Base-by-base conservation (phyloP, 2,329 filamentous ascomycete species). In the Remersonia thermophila region DNA sequence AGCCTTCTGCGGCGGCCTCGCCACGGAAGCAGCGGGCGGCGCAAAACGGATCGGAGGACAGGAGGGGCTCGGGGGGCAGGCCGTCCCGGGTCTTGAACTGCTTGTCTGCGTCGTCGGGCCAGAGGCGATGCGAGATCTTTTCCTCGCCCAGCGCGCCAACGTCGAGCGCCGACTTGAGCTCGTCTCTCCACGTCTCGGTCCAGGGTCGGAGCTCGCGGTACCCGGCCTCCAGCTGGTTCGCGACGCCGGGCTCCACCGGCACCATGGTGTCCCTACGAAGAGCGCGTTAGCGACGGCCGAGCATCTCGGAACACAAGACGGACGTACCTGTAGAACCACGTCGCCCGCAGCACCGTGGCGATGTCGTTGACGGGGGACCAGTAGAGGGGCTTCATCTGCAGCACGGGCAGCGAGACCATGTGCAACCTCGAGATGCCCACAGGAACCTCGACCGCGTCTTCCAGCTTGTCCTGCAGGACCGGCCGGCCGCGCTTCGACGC, bases 351-450 rank as follows among this genome's bases (percentile, higher is more conserved):
- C 2, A 96, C 86, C 26, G 77, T 67, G 6, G 84, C 80, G 23
- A 93, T 73, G 51, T 96, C 91, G 50, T 93, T 86, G 23, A 96
- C 71, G 7, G 91, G 89, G 13, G 81, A 87, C 91, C 91, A 98
- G 55, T 98, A 98, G 41, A 96, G 95, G 0, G 91, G 91, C 56
- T 87, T 84, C 86, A 98, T 93, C 51, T 83, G 70, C 25, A 93
- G 61, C 36, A 72, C 72, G 15, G 89, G 86, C 48, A 96, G 67
- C 39, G 83, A 77, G 1, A 96, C 89, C 51, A 87, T 73, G 54
- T 98, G 89, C 39, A 98, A 65, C 46, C 86, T 73, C n/a, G 87
- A 93, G 5, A 91, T 67, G 0, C 91, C 91, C 1, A 96, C 89
- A 3, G 86, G 77, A 2, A 96, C 77, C 39, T 81, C 77, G 4